Evolutionary conservation across 148 eudicot species (phyloP).

Genomic region (Fallopia convolvulus): DNA sequence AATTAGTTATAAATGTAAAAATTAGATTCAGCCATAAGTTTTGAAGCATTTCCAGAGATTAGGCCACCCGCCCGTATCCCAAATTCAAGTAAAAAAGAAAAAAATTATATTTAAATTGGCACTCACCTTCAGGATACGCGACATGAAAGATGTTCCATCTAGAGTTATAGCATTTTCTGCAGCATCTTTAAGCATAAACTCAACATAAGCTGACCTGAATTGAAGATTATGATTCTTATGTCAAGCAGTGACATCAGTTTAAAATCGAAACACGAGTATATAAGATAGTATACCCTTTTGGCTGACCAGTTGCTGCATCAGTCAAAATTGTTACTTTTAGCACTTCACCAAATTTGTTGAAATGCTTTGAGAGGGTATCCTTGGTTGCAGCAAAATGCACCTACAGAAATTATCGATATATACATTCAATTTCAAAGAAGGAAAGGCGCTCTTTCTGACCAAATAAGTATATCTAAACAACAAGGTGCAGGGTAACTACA

Average conservation of each 20-base stretch:
- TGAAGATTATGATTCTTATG: conserved; percentile 9
- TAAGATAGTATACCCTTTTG: conserved; percentile 58
- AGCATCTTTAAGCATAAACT: conserved; percentile 78
- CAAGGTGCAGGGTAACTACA: conserved; percentile 30
- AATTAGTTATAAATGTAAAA: neutral
- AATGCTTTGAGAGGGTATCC: conserved; percentile 84
- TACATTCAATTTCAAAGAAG: conserved; percentile 9
- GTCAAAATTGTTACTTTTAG: conserved; percentile 65
- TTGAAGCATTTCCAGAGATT: neutral
- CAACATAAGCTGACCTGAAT: conserved; percentile 87
- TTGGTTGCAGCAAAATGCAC: conserved; percentile 97
- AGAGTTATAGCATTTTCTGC: conserved; percentile 77
- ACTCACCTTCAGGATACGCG: conserved; percentile 87
- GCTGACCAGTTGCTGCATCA: conserved; percentile 85
- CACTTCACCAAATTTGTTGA: conserved; percentile 93
- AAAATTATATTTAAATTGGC: neutral
- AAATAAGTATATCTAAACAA: neutral
- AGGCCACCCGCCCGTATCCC: neutral
- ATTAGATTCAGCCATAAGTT: neutral
- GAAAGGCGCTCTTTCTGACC: neutral
- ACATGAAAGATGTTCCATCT: conserved; percentile 95
- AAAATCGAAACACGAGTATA: neutral
- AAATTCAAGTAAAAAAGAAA: neutral
- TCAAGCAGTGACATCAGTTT: neutral
- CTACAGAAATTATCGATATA: conserved; percentile 22